Conservation (phyloP, 73 alveolate species). For the Uronychia binucleata region DNA sequence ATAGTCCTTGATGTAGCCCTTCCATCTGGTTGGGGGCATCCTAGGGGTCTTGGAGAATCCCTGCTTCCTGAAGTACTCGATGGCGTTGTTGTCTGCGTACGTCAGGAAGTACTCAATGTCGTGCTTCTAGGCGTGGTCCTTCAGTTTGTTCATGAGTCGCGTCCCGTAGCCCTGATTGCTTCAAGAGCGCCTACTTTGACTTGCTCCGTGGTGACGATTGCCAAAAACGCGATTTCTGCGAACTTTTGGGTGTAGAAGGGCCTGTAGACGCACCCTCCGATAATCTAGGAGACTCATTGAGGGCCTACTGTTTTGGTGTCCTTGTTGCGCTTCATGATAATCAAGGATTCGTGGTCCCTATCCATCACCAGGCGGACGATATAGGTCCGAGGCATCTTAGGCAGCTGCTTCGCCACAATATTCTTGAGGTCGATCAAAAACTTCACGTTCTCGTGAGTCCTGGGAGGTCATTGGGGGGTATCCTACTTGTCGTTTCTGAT, state of each 20-base stretch:
- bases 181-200: constrained; percentile 18
- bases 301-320: background rate
- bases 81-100: constrained; percentile 97
- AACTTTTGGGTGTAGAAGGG: constrained; percentile 67
- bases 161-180: constrained; percentile 85
- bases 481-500: constrained; percentile 65
- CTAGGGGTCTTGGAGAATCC: constrained; percentile 78
- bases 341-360: constrained; percentile 81
- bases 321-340: constrained; percentile 56
- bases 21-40: constrained; percentile 76
- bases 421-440: constrained; percentile 78
- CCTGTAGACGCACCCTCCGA: constrained; percentile 85
- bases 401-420: constrained; percentile 83
- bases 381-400: constrained; percentile 93
- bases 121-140: constrained; percentile 71
- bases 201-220: constrained; percentile 70
- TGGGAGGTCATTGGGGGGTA: background rate
- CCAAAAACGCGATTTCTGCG: constrained; percentile 90
- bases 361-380: constrained; percentile 84
- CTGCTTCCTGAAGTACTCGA: constrained; percentile 87
- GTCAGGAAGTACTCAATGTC: constrained; percentile 86
- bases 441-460: constrained; percentile 37
- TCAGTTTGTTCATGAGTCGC: constrained; percentile 89
- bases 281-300: constrained; percentile 49
- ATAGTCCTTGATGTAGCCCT: constrained; percentile 88